These are phyloP conservation scores for Beauveria medogensis DNA, from an alignment of 2,329 filamentous ascomycete genomes.

Conservation along the genomic window DNA sequence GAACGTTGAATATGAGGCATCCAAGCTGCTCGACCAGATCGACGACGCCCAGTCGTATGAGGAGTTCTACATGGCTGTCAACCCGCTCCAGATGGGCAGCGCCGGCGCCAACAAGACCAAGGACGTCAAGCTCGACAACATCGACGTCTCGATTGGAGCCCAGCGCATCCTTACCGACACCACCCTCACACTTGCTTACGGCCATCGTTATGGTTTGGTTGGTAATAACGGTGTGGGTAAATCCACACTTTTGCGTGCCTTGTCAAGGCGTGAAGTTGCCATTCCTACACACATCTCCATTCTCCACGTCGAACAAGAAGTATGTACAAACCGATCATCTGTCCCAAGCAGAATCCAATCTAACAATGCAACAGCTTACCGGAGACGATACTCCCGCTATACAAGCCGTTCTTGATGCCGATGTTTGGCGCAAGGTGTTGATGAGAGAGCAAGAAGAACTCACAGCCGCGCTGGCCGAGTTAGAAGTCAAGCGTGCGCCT, in stretches of 20 bases:
- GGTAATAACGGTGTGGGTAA: slow-evolving; percentile 99
- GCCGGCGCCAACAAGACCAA: slow-evolving; percentile 80
- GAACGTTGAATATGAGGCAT: slow-evolving; percentile 96
- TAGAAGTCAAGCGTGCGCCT: slow-evolving; percentile 68
- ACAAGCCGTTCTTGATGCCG: slow-evolving; percentile 91
- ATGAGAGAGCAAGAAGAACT: slow-evolving; percentile 88
- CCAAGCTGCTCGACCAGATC: slow-evolving; percentile 73
- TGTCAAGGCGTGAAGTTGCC: slow-evolving; percentile 86
- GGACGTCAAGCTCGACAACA: slow-evolving; percentile 95
- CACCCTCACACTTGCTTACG: slow-evolving; percentile 81
- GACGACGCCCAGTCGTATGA: slow-evolving; percentile 88
- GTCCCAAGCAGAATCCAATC: slow-evolving; percentile 11
- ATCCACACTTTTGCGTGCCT: slow-evolving; percentile 84
- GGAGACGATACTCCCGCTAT: slow-evolving; percentile 93
- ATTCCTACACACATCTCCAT: slow-evolving; percentile 98
- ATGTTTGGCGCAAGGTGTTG: slow-evolving; percentile 96
- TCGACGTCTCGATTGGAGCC: slow-evolving; percentile 88
- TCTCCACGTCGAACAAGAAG: slow-evolving; percentile 97
- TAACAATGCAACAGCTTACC: slow-evolving; percentile 52
- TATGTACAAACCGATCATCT: slow-evolving; percentile 28
- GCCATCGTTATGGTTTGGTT: slow-evolving; percentile 90
- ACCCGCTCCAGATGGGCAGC: slow-evolving; percentile 79
- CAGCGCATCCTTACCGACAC: slow-evolving; percentile 86
- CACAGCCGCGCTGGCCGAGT: slow-evolving; percentile 59
- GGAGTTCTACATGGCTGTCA: slow-evolving; percentile 99